A percentile compares a stretch with the other conserved stretches of the same genome.
Conservation (phyloP, 2,329 filamentous ascomycete genomes). For the Paecilomyces sp. region DNA sequence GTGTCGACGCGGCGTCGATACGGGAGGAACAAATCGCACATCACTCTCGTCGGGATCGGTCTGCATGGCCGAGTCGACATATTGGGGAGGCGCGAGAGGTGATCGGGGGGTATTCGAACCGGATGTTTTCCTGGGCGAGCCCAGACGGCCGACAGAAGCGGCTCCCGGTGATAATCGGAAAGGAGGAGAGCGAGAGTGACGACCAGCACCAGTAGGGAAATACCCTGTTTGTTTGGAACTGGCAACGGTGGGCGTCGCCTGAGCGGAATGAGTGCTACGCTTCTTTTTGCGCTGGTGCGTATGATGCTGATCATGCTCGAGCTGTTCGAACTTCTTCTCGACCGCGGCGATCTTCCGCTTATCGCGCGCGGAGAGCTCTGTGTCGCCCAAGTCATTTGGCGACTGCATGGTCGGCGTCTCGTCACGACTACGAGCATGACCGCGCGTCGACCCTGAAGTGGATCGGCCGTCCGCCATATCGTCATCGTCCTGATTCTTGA, state of each 20-base stretch:
- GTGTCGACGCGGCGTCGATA: constrained; percentile 15
- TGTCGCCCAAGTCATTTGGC: constrained; percentile 37
- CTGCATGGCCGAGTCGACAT: constrained; percentile 37
- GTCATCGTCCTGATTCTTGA: constrained; percentile 47
- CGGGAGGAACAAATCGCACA: constrained; percentile 10
- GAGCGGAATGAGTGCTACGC: constrained; percentile 46
- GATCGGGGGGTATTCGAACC: constrained; percentile 21
- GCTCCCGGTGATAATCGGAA: constrained; percentile 19
- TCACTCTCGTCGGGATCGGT: constrained; percentile 36
- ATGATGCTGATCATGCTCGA: constrained; percentile 53
- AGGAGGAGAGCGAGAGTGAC: constrained; percentile 30
- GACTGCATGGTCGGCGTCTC: constrained; percentile 52
- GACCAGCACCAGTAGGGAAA: constrained; percentile 4
- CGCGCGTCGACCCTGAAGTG: constrained; percentile 49
- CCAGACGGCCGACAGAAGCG: constrained; percentile 16
- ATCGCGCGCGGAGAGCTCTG: constrained; percentile 55
- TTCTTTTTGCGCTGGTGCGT: constrained; percentile 47
- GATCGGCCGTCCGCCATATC: constrained; percentile 51
- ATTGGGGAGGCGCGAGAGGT: constrained; percentile 21
- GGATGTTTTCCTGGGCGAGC: constrained; percentile 23
- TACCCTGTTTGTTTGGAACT: constrained; percentile 8
- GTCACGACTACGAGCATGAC: constrained; percentile 53
- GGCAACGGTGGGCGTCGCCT: constrained; percentile 42
- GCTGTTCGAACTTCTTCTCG: constrained; percentile 55
- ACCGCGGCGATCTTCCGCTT: constrained; percentile 56